Conservation (phyloP, 2,329 filamentous ascomycete species). For the Grosmannia penicillata region DNA sequence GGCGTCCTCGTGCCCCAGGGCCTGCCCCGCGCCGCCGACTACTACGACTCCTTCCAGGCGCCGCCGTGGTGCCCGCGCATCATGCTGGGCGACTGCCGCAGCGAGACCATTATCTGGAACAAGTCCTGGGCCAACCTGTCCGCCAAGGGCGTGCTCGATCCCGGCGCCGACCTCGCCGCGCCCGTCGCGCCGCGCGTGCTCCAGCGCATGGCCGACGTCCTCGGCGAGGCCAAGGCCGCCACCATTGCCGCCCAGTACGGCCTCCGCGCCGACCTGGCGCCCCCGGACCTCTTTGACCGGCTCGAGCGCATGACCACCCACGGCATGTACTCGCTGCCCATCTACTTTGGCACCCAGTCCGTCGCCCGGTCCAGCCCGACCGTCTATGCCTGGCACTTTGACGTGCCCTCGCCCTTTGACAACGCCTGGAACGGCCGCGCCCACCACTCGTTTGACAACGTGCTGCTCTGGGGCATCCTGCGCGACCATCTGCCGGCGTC, state of each 20-base stretch:
- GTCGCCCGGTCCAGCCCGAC: not conserved
- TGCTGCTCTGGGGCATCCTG: conserved; percentile 10
- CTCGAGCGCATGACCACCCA: conserved; percentile 9
- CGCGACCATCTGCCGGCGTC: conserved; percentile 3
- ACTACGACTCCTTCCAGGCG: conserved; percentile 3
- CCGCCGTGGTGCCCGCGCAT: conserved; percentile 9
- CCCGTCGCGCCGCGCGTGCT: conserved; percentile 3
- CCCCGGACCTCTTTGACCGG: conserved; percentile 6
- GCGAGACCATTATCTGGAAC: conserved; percentile 14
- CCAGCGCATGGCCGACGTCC: conserved; percentile 1
- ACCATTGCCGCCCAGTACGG: conserved; percentile 1
- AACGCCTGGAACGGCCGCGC: conserved; percentile 11
- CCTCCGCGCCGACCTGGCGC: not conserved
- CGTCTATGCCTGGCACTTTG: conserved; percentile 11
- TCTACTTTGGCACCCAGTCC: conserved; percentile 4
- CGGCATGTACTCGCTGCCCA: conserved; percentile 8
- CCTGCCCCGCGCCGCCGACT: not conserved
- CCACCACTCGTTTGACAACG: conserved; percentile 12
- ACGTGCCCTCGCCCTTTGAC: conserved; percentile 12
- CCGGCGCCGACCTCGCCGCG: conserved; percentile 1
- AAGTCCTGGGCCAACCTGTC: conserved; percentile 7
- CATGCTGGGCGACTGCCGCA: conserved; percentile 11
- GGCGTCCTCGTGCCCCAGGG: conserved; percentile 3
- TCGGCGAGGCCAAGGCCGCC: conserved; percentile 2
- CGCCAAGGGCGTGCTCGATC: not conserved